phyloP scores from a whole-genome alignment of 768 basidiomycete species.

The Mycena epipterygia region DNA sequence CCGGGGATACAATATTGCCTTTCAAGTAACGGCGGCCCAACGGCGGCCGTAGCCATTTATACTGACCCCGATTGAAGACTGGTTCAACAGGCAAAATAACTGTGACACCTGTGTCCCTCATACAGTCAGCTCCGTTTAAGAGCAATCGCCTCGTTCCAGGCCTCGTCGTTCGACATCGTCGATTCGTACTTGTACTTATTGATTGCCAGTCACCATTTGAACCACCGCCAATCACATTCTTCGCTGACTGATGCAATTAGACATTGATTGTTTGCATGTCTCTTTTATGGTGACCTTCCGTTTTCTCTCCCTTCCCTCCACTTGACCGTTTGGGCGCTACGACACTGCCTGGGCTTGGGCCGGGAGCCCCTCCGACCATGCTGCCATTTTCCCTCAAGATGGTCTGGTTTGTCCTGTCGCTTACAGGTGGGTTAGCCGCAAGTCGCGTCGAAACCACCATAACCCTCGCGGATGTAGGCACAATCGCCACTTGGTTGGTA shows the following conservation, averaged over 20 bases:
- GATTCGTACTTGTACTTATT: too few relatives aligned
- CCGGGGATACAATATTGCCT: too few relatives aligned
- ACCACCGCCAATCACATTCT: neutral
- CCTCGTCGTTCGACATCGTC: too few relatives aligned
- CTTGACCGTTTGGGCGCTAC: neutral
- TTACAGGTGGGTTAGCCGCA: conserved; percentile 1
- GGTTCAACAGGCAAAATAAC: too few relatives aligned
- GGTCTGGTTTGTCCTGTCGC: conserved; percentile 21
- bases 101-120: too few relatives aligned
- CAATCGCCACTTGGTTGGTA: neutral
- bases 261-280: neutral
- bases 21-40: too few relatives aligned
- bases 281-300: neutral
- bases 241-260: neutral
- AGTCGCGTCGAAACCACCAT: neutral
- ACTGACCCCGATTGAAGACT: too few relatives aligned
- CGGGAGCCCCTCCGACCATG: conserved; percentile 24
- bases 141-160: too few relatives aligned
- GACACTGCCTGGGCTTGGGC: conserved; percentile 11
- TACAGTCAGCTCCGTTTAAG: too few relatives aligned
- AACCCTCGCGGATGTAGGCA: conserved; percentile 7
- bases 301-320: neutral
- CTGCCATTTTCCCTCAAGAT: conserved; percentile 32
- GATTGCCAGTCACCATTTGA: neutral
- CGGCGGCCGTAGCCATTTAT: too few relatives aligned